Base-by-base conservation (phyloP, 352 stramenopile genomes). In the Pythium dissimile region DNA sequence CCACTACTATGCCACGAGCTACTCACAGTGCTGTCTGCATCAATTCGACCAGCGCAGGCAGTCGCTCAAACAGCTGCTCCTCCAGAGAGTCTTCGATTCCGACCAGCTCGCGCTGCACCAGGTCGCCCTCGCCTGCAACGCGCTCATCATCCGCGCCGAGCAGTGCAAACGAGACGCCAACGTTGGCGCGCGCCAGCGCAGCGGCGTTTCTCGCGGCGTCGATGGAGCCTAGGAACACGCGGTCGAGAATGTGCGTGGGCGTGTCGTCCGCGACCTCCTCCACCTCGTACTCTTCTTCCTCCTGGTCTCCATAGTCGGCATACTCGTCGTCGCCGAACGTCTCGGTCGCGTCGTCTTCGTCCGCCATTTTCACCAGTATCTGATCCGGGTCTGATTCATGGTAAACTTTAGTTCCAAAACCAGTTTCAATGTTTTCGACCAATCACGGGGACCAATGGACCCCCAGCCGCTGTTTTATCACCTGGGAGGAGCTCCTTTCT, bases 191-290 rank as follows among this genome's bases (percentile, higher is more conserved):
- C 55, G 48, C 18, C 28, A 89, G 57, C 37, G 67, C 79, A 0
- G 6, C 20, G 6, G 34, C 12, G 51, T 92, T 92, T 46, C 51
- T 62, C 44, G 79, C 77, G 4, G 82, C 82, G 48, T 92, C 82
- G 26, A 92, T 81, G 2, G 82, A 88, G 9, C 82, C 79, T 5
- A 92, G 45, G 48, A 78, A 89, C 15, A 89, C 50, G 1, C 73
- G 59, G 0, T 50, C 55, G 8, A 31, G 44, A 30, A 89, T 71
- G 38, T 52, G 68, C 77, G 89, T 86, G 27, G 82, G 77, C 42
- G 67, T 48, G 43, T 92, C 72, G 46, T 92, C 82, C 18, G 57
- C 47, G 13, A 83, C 2, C 26, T 92, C 81, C 35, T 89, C 79
- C 0, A 82, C 42, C 45, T 89, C 80, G 13, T 66, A 71, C 28